phyloP scores from a whole-genome alignment of 495 filamentous ascomycete genomes.

The Sordaria brevicollis region DNA sequence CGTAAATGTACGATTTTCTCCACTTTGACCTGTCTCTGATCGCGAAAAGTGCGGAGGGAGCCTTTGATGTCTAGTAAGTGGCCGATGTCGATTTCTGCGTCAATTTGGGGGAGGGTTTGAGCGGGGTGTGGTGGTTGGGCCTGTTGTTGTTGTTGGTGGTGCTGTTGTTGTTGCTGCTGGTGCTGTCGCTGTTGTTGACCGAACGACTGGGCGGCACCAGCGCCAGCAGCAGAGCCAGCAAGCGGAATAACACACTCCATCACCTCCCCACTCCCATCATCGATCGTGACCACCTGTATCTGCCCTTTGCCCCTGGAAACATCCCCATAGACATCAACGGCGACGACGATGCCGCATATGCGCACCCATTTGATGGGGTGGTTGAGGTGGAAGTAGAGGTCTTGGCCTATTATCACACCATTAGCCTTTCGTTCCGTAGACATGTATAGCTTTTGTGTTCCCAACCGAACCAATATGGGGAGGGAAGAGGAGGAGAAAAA shows the following conservation, averaged over 20 bases:
- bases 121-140: not conserved
- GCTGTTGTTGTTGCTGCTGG: not conserved
- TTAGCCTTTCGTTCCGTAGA: too few species aligned
- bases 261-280: conserved; percentile 75
- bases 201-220: too few species aligned
- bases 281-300: conserved; percentile 39
- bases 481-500: too few species aligned
- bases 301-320: not conserved
- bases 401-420: conserved; percentile 42
- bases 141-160: not conserved
- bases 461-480: too few species aligned
- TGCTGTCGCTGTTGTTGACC: too few species aligned
- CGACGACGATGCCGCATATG: conserved; percentile 67
- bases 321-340: conserved; percentile 50
- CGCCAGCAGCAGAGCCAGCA: not conserved
- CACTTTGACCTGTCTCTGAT: conserved; percentile 52
- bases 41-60: conserved; percentile 52
- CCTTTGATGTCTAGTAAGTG: conserved; percentile 71
- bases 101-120: not conserved
- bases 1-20: conserved; percentile 51
- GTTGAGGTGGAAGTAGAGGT: conserved; percentile 71
- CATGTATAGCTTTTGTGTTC: too few species aligned
- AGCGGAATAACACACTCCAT: conserved; percentile 45
- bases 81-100: conserved; percentile 49
- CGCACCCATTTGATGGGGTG: conserved; percentile 84